Base-by-base conservation (phyloP, 2,329 filamentous ascomycete species). In the Beauveria scarabaeidicola region DNA sequence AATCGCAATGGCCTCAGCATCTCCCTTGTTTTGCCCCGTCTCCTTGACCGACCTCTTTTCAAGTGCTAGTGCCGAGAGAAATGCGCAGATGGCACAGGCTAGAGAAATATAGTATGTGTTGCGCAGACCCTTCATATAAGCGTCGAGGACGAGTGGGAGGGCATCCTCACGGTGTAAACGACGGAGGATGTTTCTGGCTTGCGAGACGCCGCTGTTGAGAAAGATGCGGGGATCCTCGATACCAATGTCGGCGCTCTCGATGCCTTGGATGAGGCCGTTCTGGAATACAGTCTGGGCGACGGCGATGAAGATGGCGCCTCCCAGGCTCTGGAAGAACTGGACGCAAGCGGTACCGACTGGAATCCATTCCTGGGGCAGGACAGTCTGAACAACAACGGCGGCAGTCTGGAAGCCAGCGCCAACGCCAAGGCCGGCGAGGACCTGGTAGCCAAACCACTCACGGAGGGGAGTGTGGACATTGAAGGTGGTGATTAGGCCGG, bases 201-300 rank as follows among this genome's bases (percentile, higher is more conserved):
- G 71, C 3, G 77, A 78, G 10, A 80, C 81, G 58, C 81, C 81
- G 53, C 74, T 78, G 66, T 80, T 75, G 67, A 82, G 76, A 63
- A 84, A 80, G 55, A 77, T 66, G 7, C 68, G 65, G 0, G 78
- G 72, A 41, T 80, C 72, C 15, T 38, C 7, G n/a, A 84, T 67
- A n/a, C 71, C 70, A 1, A 78, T 74, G 15, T 76, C 72, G 61
- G 75, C 68, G 2, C 66, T 61, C n/a, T 67, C 63, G 3, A 90
- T 74, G 40, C 80, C 75, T 3, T 76, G 69, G 50, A 83, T 73
- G 19, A 90, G 74, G 0, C 79, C 82, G 66, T 88, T 88, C 63
- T 83, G 80, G 73, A 90, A 89, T 50, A 88, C 78, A 21, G 85
- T 83, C 69, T 90, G 84, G 0, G 82, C 81, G 10, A 88, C 81